Conservation (phyloP, 140 eudicot species). For the Ambrosia hybrid region DNA sequence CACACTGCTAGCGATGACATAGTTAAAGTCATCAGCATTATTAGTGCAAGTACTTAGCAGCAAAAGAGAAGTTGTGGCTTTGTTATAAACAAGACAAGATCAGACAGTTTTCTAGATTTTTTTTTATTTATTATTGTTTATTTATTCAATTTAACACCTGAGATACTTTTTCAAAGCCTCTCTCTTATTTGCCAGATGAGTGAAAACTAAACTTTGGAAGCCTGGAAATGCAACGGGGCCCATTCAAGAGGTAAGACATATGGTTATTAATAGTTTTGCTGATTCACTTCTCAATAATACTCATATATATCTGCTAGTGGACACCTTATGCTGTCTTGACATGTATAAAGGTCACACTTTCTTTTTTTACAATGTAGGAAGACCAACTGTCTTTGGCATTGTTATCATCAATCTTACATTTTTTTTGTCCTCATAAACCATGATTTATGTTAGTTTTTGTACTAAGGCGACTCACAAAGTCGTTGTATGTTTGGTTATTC, state of each 20-base stretch:
- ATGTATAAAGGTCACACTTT: constrained; percentile 29
- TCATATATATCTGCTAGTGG: constrained; percentile 22
- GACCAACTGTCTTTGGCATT: constrained; percentile 26
- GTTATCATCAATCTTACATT: too few species aligned
- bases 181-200: constrained; percentile 26
- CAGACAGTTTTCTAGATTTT: background rate
- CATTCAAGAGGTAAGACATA: constrained; percentile 35
- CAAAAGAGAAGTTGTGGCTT: constrained; percentile 1
- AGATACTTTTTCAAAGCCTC: background rate
- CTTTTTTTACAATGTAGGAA: constrained; percentile 27
- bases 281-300: constrained; percentile 28
- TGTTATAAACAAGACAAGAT: constrained; percentile 20
- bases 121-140: too few species aligned
- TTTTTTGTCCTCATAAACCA: too few species aligned
- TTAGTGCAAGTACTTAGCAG: constrained; percentile 21
- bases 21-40: constrained; percentile 16
- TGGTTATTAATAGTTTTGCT: constrained; percentile 30
- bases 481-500: background rate
- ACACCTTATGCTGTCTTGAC: constrained; percentile 44
- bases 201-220: constrained; percentile 40
- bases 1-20: constrained; percentile 3
- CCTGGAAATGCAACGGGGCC: constrained; percentile 39
- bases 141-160: constrained; percentile 4
- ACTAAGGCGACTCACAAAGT: constrained; percentile 6
- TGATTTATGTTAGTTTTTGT: constrained; percentile 14